Evolutionary conservation across 345 rosid species (phyloP), one percentile per base, ranked within the genome.

Genomic region (Heritiera littoralis): DNA sequence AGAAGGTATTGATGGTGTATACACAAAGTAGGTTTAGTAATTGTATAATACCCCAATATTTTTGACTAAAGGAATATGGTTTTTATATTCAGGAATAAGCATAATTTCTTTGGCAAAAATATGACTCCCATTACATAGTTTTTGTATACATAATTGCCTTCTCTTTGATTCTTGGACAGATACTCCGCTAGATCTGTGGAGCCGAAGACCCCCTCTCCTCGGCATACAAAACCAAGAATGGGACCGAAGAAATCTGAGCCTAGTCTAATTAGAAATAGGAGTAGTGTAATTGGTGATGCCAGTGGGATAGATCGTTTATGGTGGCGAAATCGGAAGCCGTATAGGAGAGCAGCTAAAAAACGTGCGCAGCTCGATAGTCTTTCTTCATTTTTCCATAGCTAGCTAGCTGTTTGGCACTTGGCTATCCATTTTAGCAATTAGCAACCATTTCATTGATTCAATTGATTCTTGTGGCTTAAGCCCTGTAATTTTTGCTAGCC

Each of bases 261-360:
- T 28, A 81, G 77, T 66, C 59, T 18, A 41, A 18, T 66, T 73
- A 23, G 77, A 15, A 75, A 64, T 78, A 40, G 32, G 13, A 76
- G 28, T 30, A 81, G 46, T 28, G 35, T 32, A 15, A 55, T 76
- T 23, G 65, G 66, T 51, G 45, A 43, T 74, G 61, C 81, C 2
- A 66, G 73, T 75, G 86, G 86, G 76, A 85, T 86, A 43, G 89
- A 79, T 80, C 64, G 52, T 30, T 78, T 92, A 40, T 77, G 88
- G 87, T 93, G 99, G 99, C 87, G 61, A 58, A 89, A 76, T 64
- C 86, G 89, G 79, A 95, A 95, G 93, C 93, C 93, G 45, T 84
- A 85, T 81, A 83, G 92, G 84, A 87, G 97, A 80, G 83, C 79
- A 55, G 88, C 87, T 18, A 90, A 85, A 78, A 86, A 79, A 80